Base-by-base conservation (phyloP, 176 grass and related monocot species). In the Aegilops speltoides region DNA sequence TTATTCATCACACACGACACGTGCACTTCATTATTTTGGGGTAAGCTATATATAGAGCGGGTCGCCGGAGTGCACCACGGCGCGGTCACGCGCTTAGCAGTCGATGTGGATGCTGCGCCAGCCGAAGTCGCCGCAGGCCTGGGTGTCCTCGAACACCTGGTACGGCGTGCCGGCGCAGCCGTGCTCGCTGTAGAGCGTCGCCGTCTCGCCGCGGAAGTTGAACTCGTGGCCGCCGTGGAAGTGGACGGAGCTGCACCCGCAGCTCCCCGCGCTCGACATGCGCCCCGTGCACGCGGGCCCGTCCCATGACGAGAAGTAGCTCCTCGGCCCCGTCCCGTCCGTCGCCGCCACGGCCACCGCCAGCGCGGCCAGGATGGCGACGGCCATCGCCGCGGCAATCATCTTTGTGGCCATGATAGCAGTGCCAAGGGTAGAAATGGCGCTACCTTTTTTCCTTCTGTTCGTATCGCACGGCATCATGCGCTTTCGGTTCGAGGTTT, bases 61-160 rank as follows among this genome's bases (percentile, higher is more conserved):
- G 20, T 8, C 1, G 75, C 1, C 46, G 46, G 12, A 50, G 46
- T 16, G 46, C 46, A 50, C 46, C 48, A 50, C 5, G 28, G 48
- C 29, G 29, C 5, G 10, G 13, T 6, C 12, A 24, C 33, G 4
- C 32, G 9, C 16, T 83, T 63, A 83, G 80, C 50, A 83, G 52
- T 88, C 36, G 48, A 88, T 71, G 64, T 88, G 38, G 80, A 83
- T 83, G 74, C 80, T 83, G 50, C 20, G 80, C 87, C 73, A 83
- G 2, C 86, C 80, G 2, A 88, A 88, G 73, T 88, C 37, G 20
- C 50, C 80, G 28, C 80, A 88, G 0, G 73, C 87, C 4, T 8
- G 26, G 28, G 81, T 88, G 81, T 79, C 73, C 37, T 88, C 73
- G 52, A 79, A 89, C 54, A 89, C 75, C 64, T 31, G n/a, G 75